Conservation (phyloP, 2,329 filamentous ascomycete genomes). For the Alternaria sp. region DNA sequence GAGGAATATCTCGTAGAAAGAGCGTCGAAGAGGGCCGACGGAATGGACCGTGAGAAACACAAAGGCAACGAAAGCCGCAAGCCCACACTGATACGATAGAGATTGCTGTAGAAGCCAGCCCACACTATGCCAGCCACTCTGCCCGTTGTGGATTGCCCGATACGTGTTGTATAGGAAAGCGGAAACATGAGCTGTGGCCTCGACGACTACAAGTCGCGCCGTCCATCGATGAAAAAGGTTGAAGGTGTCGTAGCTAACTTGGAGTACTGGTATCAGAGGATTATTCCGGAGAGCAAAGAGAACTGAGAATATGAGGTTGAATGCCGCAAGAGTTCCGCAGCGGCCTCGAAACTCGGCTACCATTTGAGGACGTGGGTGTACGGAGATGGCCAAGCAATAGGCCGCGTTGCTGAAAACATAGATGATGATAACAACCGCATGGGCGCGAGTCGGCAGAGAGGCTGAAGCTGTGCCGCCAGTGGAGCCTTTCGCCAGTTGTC, state of each 20-base stretch:
- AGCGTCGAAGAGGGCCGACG: constrained; percentile 72
- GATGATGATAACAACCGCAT: constrained; percentile 52
- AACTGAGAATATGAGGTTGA: constrained; percentile 78
- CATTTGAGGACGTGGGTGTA: constrained; percentile 73
- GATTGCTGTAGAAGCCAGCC: constrained; percentile 43
- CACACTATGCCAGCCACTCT: constrained; percentile 42
- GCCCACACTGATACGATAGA: constrained; percentile 64
- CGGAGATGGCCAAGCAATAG: constrained; percentile 60
- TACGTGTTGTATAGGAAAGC: constrained; percentile 61
- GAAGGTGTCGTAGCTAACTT: constrained; percentile 79
- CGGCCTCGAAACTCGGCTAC: constrained; percentile 68
- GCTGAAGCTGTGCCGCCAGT: constrained; percentile 50
- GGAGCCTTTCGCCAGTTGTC: constrained; percentile 52
- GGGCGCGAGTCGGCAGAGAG: constrained; percentile 53
- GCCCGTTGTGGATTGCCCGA: constrained; percentile 57
- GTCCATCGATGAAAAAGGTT: constrained; percentile 81
- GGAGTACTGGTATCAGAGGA: constrained; percentile 71
- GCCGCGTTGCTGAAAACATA: constrained; percentile 54
- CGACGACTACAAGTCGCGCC: constrained; percentile 73
- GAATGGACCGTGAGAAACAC: constrained; percentile 70
- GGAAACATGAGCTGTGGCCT: constrained; percentile 69
- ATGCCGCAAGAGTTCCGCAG: constrained; percentile 72
- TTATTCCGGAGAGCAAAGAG: constrained; percentile 77
- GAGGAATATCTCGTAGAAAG: constrained; percentile 82
- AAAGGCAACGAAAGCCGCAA: constrained; percentile 68